Conservation (phyloP, 345 rosid species). For the Populus deltoides region DNA sequence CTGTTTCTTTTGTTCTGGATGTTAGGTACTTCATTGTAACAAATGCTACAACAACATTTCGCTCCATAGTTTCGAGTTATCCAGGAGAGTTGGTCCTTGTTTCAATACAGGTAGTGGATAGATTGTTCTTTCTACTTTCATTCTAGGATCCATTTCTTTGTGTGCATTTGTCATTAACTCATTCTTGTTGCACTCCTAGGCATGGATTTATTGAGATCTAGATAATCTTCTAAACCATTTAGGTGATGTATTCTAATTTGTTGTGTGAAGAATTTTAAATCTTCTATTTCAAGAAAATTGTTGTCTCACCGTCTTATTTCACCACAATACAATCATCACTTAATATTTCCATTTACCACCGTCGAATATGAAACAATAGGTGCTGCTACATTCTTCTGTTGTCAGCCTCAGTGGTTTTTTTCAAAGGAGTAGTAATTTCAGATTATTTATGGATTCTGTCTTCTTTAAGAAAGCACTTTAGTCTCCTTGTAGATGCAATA, state of each 20-base stretch:
- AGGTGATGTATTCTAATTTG: not conserved
- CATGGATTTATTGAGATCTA: not conserved
- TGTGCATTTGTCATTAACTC: not conserved
- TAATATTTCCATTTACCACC: not conserved
- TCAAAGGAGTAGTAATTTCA: not conserved
- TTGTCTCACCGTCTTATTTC: not conserved
- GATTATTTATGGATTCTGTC: not conserved
- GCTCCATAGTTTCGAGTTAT: conserved; percentile 53
- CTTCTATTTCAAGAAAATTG: not conserved
- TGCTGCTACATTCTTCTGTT: not conserved
- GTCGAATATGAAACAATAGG: not conserved
- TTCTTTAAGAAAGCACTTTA: not conserved
- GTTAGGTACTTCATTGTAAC: conserved; percentile 55
- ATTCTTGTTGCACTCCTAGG: not conserved
- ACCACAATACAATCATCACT: not conserved
- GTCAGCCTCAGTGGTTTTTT: too few relatives aligned
- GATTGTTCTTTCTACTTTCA: not conserved
- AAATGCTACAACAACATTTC: conserved; percentile 61
- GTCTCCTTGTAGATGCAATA: not conserved
- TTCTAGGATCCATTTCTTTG: not conserved
- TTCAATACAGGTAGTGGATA: conserved; percentile 48
- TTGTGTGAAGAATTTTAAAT: not conserved
- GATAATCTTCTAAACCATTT: not conserved
- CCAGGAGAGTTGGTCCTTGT: conserved; percentile 56
- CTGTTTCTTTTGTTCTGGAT: conserved; percentile 5